Conservation (phyloP, 2,329 filamentous ascomycete genomes). For the Bipolaris sorokiniana region DNA sequence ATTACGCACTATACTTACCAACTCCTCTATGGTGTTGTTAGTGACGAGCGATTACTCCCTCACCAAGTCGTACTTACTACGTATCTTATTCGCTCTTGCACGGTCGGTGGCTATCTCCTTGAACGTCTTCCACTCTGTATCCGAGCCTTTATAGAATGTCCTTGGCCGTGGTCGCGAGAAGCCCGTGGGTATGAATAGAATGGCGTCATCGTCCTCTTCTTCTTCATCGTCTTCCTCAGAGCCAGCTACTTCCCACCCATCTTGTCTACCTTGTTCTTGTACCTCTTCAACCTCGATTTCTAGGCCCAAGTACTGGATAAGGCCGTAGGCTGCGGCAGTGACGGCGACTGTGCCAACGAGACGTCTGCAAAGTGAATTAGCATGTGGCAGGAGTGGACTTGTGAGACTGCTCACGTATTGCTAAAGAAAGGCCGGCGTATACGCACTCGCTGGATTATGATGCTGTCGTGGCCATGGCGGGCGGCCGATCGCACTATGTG, state of each 20-base stretch:
- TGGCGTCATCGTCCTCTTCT: slow-evolving; percentile 38
- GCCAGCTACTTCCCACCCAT: slow-evolving; percentile 24
- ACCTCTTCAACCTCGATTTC: slow-evolving; percentile 33
- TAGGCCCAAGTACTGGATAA: slow-evolving; percentile 32
- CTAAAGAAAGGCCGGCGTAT: slow-evolving; percentile 49
- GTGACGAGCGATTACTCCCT: not conserved
- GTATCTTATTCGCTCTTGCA: slow-evolving; percentile 48
- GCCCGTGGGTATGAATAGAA: slow-evolving; percentile 58
- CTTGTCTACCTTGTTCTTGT: slow-evolving; percentile 13
- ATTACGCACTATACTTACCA: slow-evolving; percentile 46
- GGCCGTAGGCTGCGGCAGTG: slow-evolving; percentile 25
- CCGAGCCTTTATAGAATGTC: slow-evolving; percentile 57
- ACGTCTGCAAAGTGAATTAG: slow-evolving; percentile 29
- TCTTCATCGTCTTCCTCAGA: slow-evolving; percentile 37
- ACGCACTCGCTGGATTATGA: slow-evolving; percentile 50
- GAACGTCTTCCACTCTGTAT: slow-evolving; percentile 62
- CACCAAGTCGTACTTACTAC: slow-evolving; percentile 30
- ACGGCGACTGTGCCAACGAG: slow-evolving; percentile 32
- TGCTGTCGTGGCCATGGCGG: slow-evolving; percentile 39
- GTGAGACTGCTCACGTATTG: slow-evolving; percentile 35
- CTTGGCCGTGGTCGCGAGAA: slow-evolving; percentile 50
- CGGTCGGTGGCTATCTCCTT: slow-evolving; percentile 54
- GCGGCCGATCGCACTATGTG: slow-evolving; percentile 34
- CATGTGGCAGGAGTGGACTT: slow-evolving; percentile 1
- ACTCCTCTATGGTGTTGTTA: slow-evolving; percentile 37